Percentiles rank a stretch among this genome's conserved stretches.
Conservation (phyloP, 1,139 yeast species). For the Suhomyces taliae region DNA sequence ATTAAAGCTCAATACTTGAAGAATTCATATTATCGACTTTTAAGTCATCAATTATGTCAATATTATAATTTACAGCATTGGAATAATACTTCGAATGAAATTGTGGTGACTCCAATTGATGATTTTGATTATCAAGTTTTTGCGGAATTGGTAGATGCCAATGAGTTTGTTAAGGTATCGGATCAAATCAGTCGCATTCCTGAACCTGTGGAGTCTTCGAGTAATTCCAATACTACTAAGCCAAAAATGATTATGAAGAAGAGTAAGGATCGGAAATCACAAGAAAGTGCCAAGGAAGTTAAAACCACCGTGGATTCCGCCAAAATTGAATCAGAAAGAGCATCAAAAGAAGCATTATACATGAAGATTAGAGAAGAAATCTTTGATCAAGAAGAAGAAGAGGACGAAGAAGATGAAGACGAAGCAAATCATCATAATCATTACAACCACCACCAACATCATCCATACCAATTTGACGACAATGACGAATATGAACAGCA, state of each 20-base stretch:
- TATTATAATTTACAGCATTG: constrained; percentile 51
- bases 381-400: constrained; percentile 27
- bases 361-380: constrained; percentile 47
- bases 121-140: constrained; percentile 21
- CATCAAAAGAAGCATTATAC: constrained; percentile 41
- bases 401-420: constrained; percentile 27
- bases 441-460: background rate
- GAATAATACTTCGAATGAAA: constrained; percentile 28
- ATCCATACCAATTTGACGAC: background rate
- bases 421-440: constrained; percentile 8
- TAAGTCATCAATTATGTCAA: constrained; percentile 69
- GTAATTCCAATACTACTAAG: constrained; percentile 6
- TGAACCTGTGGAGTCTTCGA: background rate
- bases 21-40: constrained; percentile 65
- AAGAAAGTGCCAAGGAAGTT: background rate
- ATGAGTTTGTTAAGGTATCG: constrained; percentile 3
- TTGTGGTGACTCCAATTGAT: constrained; percentile 24
- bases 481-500: background rate
- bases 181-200: background rate
- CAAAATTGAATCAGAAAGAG: constrained; percentile 25
- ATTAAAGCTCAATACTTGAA: constrained; percentile 39
- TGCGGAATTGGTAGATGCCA: constrained; percentile 5
- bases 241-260: constrained; percentile 23
- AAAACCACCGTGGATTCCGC: constrained; percentile 3
- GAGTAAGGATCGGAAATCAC: constrained; percentile 4